Conservation (phyloP, 495 filamentous ascomycete genomes). For the Extremus antarcticus region DNA sequence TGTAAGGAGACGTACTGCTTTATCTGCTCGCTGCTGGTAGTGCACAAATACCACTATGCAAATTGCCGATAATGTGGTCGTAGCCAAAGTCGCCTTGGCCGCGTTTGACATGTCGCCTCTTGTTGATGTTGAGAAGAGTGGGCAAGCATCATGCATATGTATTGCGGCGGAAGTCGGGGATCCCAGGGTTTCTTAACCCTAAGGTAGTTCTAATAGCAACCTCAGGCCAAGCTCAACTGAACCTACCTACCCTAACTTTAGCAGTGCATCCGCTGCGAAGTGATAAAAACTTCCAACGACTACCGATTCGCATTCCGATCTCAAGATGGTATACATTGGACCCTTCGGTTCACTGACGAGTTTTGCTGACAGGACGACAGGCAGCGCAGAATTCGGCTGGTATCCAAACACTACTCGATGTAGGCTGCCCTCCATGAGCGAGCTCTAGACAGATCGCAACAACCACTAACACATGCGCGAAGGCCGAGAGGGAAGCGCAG, state of each 20-base stretch:
- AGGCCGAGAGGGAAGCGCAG: constrained; percentile 97
- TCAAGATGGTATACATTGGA: not conserved
- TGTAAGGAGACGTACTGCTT: constrained; percentile 49
- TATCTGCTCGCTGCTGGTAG: constrained; percentile 73
- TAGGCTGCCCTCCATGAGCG: too few species aligned
- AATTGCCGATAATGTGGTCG: constrained; percentile 63
- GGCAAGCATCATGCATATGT: too few species aligned
- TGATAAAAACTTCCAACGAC: too few species aligned
- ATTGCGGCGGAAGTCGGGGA: not conserved
- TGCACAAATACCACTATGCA: constrained; percentile 80
- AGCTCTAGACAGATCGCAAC: too few species aligned
- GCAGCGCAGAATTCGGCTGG: constrained; percentile 96
- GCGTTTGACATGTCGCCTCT: constrained; percentile 65
- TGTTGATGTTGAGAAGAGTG: too few species aligned
- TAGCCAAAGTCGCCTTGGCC: constrained; percentile 72
- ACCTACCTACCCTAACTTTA: too few species aligned
- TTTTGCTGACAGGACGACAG: constrained; percentile 33
- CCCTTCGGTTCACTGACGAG: not conserved
- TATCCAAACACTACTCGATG: constrained; percentile 97
- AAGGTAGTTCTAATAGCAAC: too few species aligned
- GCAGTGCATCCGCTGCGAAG: too few species aligned
- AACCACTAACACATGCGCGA: constrained; percentile 27
- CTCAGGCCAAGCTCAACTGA: too few species aligned
- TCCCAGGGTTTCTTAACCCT: not conserved
- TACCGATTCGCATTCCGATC: not conserved